Evolutionary conservation across 805 yeast genomes (phyloP), one percentile per base, ranked within the genome.

Genomic region (Spathaspora hagerdaliae): DNA sequence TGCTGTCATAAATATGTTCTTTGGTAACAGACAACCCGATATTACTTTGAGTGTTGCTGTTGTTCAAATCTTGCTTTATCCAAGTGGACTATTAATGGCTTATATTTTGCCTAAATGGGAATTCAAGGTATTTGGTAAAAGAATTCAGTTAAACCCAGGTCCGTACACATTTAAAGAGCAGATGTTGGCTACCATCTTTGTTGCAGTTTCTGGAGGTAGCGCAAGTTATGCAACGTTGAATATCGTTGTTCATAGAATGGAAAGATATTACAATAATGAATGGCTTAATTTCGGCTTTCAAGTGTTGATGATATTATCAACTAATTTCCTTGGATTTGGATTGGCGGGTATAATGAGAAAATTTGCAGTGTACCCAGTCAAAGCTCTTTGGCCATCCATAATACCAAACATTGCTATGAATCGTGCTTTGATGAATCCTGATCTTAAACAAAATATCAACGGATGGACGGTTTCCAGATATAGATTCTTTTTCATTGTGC

Each of bases 91-190:
- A 39, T 50, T 71, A 1, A 64, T 51, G 45, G 54, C 53, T 12
- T 46, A 38, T 29, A 63, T 66, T 13, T 46, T 72, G n/a, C 78
- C 79, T 6, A 70, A 73, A 43, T 55, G 54, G 55, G 51, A 44
- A 31, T 52, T 43, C 50, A 55, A 50, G 61, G 12, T 29, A 2
- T 56, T 47, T 52, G 51, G 44, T 44, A 56, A 12, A 63, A 57
- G 50, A 63, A 65, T 51, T 44, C 46, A 44, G 27, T 61, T 80
- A 39, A 53, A 53, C 35, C 57, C 57, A 10, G 85, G 87, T 9
- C 83, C 84, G 10, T 83, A 85, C 83, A 65, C 71, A 27, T 68
- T 60, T 50, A 82, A 82, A 56, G 87, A 82, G 54, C 88, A 83
- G 59, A 79, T 81, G 82, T 70, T 83, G 47, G 69, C 83, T 1